phyloP scores from a whole-genome alignment of 139 green algal species.

The Picochlorum sp. region DNA sequence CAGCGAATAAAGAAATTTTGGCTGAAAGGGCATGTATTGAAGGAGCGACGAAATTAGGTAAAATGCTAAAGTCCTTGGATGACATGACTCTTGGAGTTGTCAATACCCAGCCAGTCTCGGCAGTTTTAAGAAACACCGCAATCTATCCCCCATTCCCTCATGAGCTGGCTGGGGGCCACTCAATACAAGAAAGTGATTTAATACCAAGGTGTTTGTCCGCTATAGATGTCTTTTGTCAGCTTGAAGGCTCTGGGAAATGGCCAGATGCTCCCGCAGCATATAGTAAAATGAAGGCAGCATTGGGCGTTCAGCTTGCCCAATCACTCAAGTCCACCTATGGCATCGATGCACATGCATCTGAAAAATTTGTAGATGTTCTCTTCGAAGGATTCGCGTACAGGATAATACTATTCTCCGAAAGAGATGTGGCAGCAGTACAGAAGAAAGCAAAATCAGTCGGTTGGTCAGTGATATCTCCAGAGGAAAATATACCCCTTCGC shows the following conservation, averaged over 20 bases:
- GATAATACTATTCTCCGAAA: constrained; percentile 49
- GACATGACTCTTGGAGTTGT: constrained; percentile 44
- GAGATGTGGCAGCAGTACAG: constrained; percentile 32
- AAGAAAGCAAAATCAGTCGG: constrained; percentile 12
- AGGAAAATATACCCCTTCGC: constrained; percentile 26
- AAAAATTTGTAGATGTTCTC: constrained; percentile 61
- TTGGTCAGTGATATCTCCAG: background rate
- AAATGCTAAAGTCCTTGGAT: constrained; percentile 55
- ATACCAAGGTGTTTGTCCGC: constrained; percentile 52
- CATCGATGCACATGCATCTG: constrained; percentile 29
- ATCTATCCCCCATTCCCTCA: constrained; percentile 59
- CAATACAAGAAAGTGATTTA: background rate
- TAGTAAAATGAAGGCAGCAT: constrained; percentile 58
- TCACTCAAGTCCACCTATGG: constrained; percentile 39
- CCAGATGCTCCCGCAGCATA: constrained; percentile 50
- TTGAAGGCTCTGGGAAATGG: constrained; percentile 69
- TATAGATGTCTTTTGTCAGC: constrained; percentile 59
- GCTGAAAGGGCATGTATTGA: constrained; percentile 33
- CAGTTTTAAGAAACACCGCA: constrained; percentile 41
- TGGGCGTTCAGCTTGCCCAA: constrained; percentile 61
- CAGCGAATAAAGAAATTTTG: constrained; percentile 18
- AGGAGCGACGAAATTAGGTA: constrained; percentile 50
- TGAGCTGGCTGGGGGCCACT: constrained; percentile 35
- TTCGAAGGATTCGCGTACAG: constrained; percentile 68
- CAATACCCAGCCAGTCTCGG: constrained; percentile 48